phyloP scores from a whole-genome alignment of 768 basidiomycete species.

The Cystofilobasidium capitatum region DNA sequence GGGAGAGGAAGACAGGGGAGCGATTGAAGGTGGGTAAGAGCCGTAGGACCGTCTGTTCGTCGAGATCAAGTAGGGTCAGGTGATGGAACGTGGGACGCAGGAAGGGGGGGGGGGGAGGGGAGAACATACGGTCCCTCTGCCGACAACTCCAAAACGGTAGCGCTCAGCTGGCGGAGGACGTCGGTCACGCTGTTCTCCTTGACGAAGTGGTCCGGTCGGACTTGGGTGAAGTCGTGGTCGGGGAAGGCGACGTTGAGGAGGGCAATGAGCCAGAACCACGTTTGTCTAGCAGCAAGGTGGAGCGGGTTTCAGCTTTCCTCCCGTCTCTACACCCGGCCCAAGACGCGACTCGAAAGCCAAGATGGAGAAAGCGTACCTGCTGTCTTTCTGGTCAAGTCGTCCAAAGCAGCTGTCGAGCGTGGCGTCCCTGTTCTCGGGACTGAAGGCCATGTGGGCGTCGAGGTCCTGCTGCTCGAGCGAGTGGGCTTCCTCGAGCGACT shows the following conservation, averaged over 20 bases:
- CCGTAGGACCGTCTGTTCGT: slow-evolving; percentile 11
- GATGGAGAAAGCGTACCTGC: slow-evolving; percentile 10
- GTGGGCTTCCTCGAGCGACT: slow-evolving; percentile 78
- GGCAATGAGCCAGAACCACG: slow-evolving; percentile 88
- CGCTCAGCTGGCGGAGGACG: slow-evolving; percentile 16
- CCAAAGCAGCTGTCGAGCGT: slow-evolving; percentile 26
- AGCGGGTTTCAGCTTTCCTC: not conserved
- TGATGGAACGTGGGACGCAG: not conserved
- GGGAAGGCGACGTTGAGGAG: slow-evolving; percentile 96
- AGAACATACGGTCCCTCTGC: slow-evolving; percentile 15
- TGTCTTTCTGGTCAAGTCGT: slow-evolving; percentile 24
- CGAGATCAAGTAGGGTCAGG: not conserved
- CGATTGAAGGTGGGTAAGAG: slow-evolving; percentile 20
- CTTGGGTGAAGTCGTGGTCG: slow-evolving; percentile 92
- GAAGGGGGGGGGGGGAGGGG: not conserved
- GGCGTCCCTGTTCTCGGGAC: slow-evolving; percentile 17
- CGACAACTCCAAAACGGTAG: slow-evolving; percentile 23
- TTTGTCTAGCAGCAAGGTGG: slow-evolving; percentile 45
- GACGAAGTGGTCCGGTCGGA: slow-evolving; percentile 79
- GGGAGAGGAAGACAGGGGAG: slow-evolving; percentile 16
- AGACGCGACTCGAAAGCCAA: not conserved
- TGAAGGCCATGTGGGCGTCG: slow-evolving; percentile 36
- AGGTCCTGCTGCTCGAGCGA: slow-evolving; percentile 49
- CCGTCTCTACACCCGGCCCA: not conserved
- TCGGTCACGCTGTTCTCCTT: slow-evolving; percentile 22